Percentiles rank a stretch among this genome's conserved stretches.
Evolutionary conservation across 2,329 filamentous ascomycete genomes (phyloP).

Genomic region (Cercospora sojina): DNA sequence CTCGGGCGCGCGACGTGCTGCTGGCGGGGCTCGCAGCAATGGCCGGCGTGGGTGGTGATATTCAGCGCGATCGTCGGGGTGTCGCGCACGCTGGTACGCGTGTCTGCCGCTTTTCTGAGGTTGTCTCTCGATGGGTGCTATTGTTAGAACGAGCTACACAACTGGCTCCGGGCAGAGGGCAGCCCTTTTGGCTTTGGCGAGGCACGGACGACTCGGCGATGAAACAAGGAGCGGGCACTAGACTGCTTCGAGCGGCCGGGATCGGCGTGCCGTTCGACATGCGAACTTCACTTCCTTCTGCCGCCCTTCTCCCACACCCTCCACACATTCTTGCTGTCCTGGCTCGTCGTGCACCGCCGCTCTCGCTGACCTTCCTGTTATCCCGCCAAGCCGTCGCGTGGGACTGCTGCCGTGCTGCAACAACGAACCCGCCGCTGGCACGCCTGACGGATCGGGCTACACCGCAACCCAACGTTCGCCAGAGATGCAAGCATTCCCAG

Average conservation of each 20-base stretch:
- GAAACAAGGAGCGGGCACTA: neutral
- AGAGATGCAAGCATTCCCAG: neutral
- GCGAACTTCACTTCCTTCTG: neutral
- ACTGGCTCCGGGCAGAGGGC: neutral
- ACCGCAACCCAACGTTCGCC: neutral
- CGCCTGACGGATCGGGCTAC: neutral
- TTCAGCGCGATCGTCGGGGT: neutral
- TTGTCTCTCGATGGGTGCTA: constrained; percentile 1
- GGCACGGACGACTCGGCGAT: neutral
- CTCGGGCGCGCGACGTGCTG: neutral
- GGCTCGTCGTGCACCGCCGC: neutral
- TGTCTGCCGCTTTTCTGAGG: neutral
- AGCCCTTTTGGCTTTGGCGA: neutral
- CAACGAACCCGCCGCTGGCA: neutral
- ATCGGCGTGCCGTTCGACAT: neutral
- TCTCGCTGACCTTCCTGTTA: neutral
- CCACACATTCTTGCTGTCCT: neutral
- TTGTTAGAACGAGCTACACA: constrained; percentile 7
- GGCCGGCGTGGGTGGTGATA: neutral
- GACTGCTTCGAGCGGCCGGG: neutral
- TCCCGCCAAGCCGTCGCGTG: neutral
- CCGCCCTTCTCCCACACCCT: neutral
- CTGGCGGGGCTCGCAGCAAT: neutral
- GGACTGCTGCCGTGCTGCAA: neutral
- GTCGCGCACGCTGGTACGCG: neutral